Evolutionary conservation across 768 basidiomycete genomes (phyloP), one percentile per base, ranked within the genome.

Genomic region (Serpula lacrymans): DNA sequence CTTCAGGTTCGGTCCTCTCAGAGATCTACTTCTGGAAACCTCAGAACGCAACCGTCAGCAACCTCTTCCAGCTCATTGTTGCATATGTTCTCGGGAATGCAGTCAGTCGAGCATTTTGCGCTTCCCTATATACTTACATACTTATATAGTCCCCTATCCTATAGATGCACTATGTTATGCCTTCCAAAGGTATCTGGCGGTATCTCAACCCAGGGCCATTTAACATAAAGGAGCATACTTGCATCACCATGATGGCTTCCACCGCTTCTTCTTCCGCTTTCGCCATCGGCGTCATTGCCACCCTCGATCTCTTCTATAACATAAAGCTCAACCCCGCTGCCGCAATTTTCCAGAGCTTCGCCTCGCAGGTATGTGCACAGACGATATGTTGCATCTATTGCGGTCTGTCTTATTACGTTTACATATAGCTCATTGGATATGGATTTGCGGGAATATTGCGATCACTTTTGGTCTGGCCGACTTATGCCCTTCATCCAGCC

Each of bases 121-220:
- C 8, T 6, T 21, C 23, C 35, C n/a, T 17, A 5, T 7, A 9
- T 13, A 13, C 1, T 17, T 10, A 14, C 11, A 28, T 13, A 27
- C 17, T 31, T n/a, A 33, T 17, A 22, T 13, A 2, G 14, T 21
- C 30, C 18, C 32, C n/a, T n/a, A n/a, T n/a, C n/a, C n/a, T n/a
- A n/a, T 43, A 48, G 47, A 48, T 48, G 47, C 47, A 45, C 26
- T 45, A 39, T 34, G 34, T 28, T n/a, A 35, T 48, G 39, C 47
- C 47, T 16, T 45, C 39, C 7, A 41, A 17, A 7, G 43, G 47
- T 3, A 18, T 50, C 45, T 80, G 74, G 73, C 57, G 71, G n/a
- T 78, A 74, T 52, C 57, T 80, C 37, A 81, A 81, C 51, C 80
- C 78, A 3, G 77, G 79, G 0, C 75, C 76, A 16, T 82, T 82